Conservation (phyloP, 78 protist genomes). For the Guillardia theta region DNA sequence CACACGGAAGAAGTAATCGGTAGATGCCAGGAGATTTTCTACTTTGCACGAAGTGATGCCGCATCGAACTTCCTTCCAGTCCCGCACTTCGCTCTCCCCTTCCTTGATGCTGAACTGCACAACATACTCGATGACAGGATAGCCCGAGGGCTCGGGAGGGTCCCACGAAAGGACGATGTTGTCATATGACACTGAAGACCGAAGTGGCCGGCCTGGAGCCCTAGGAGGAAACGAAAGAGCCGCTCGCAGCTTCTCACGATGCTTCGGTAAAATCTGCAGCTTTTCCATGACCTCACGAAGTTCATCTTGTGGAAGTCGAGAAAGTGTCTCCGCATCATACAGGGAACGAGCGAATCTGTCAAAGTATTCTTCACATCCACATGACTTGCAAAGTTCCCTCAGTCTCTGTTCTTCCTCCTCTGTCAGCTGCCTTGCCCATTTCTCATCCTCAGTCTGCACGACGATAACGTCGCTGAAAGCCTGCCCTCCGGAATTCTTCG, state of each 20-base stretch:
- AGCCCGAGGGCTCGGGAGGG: not conserved
- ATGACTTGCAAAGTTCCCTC: not conserved
- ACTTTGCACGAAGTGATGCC: not conserved
- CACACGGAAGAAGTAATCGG: not conserved
- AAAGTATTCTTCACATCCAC: not conserved
- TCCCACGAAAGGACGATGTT: not conserved
- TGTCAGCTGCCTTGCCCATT: not conserved
- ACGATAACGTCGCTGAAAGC: not conserved
- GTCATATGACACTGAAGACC: not conserved
- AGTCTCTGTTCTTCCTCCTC: not conserved
- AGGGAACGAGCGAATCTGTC: not conserved
- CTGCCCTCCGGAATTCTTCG: slow-evolving; percentile 14
- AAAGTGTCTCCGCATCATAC: not conserved
- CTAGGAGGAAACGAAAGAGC: not conserved
- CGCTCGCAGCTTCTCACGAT: not conserved
- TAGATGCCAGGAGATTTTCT: not conserved
- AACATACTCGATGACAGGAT: not conserved
- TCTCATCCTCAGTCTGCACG: not conserved
- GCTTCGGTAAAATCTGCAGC: not conserved
- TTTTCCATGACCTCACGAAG: not conserved
- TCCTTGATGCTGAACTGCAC: not conserved
- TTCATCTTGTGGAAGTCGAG: not conserved
- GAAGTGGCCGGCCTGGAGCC: not conserved
- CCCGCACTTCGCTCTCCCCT: not conserved
- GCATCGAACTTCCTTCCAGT: not conserved